Conservation (phyloP, 306 rosid species). For the Vicia villosa region DNA sequence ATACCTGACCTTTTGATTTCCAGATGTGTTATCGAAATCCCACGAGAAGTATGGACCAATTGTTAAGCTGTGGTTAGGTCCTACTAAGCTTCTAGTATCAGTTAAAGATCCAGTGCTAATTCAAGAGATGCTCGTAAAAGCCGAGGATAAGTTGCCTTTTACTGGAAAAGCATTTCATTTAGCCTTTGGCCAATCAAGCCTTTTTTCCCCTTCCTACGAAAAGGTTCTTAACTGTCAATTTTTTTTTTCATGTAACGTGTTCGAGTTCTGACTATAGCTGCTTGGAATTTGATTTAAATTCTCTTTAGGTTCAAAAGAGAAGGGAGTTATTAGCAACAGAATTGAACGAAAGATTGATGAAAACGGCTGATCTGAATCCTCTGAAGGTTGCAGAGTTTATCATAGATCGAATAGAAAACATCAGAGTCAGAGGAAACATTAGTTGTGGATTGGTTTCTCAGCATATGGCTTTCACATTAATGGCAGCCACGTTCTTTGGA, state of each 20-base stretch:
- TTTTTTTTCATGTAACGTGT: constrained; percentile 1
- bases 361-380: constrained; percentile 50
- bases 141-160: constrained; percentile 69
- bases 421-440: constrained; percentile 45
- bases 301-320: constrained; percentile 59
- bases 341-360: constrained; percentile 50
- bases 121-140: constrained; percentile 75
- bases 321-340: constrained; percentile 59
- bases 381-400: constrained; percentile 53
- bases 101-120: constrained; percentile 64
- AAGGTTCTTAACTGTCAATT: constrained; percentile 46
- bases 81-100: constrained; percentile 79
- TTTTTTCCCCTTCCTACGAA: constrained; percentile 74
- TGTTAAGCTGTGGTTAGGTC: constrained; percentile 85
- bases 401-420: constrained; percentile 50
- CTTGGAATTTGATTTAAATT: constrained; percentile 29
- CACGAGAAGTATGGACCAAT: constrained; percentile 70
- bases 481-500: constrained; percentile 77
- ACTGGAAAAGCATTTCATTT: constrained; percentile 63
- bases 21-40: constrained; percentile 63
- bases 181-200: constrained; percentile 76
- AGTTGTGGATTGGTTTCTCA: constrained; percentile 68
- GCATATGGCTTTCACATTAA: constrained; percentile 75
- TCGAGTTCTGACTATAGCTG: constrained; percentile 1
- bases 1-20: constrained; percentile 29